Percentiles rank a stretch among this genome's conserved stretches.
These are phyloP conservation scores for Canavalia gladiata DNA, from an alignment of 306 rosid species.

Conservation along the genomic window DNA sequence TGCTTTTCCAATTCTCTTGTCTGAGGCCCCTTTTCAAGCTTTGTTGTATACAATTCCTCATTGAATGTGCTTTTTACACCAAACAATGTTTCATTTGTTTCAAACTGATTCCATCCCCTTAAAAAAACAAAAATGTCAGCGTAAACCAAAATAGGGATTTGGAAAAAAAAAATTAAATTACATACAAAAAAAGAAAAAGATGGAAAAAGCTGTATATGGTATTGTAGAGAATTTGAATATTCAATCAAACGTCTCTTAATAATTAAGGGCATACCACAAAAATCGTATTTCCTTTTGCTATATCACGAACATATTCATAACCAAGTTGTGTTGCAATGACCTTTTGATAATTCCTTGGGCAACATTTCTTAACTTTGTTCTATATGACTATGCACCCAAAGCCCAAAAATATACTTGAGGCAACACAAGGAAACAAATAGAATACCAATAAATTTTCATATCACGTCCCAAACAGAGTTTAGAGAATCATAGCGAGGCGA, in stretches of 20 bases:
- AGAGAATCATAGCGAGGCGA: conserved; percentile 29
- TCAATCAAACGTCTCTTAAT: conserved; percentile 43
- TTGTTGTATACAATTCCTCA: conserved; percentile 92
- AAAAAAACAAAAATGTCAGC: conserved; percentile 26
- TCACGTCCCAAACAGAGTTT: conserved; percentile 13
- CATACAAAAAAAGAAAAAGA: background rate
- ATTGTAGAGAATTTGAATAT: conserved; percentile 17
- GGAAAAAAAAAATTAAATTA: conserved; percentile 22
- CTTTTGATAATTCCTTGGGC: conserved; percentile 16
- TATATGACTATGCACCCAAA: conserved; percentile 11
- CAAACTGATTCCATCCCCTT: conserved; percentile 97
- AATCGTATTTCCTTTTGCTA: conserved; percentile 26
- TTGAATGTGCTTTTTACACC: conserved; percentile 95
- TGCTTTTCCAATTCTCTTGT: conserved; percentile 77
- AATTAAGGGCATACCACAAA: conserved; percentile 26
- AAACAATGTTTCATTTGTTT: conserved; percentile 81
- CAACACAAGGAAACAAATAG: conserved; percentile 33
- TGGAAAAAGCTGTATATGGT: conserved; percentile 8
- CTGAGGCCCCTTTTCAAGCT: conserved; percentile 89
- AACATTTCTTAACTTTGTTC: conserved; percentile 21
- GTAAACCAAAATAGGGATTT: conserved; percentile 33
- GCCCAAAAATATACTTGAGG: conserved; percentile 25
- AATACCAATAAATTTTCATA: conserved; percentile 17
- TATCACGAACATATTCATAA: conserved; percentile 6
- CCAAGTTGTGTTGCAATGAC: conserved; percentile 28